Base-by-base conservation (phyloP, 2,329 filamentous ascomycete species). In the Fusarium dlaminii region DNA sequence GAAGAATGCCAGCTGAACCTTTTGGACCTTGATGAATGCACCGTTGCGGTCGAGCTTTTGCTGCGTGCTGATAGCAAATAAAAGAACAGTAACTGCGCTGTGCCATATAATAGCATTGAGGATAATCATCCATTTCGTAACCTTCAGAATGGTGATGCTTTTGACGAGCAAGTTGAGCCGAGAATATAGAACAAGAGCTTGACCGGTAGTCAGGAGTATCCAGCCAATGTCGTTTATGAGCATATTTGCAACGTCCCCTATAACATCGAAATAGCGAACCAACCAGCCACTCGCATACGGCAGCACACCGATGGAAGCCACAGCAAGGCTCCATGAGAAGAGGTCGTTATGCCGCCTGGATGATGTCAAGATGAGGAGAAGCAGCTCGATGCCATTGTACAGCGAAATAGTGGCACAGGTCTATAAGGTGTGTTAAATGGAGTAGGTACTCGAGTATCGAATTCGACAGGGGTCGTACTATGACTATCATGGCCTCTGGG, bases 171-270 rank as follows among this genome's bases (percentile, higher is more conserved):
- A 51, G 45, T 63, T 65, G 29, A 74, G 68, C 42, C 72, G 72
- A 37, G 72, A 74, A 56, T 74, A 75, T 8, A 75, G 49, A 62
- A 74, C 72, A 34, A 74, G 43, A 29, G 72, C 59, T 40, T 74
- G 72, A 18, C 68, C 70, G n/a, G 72, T 75, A 29, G 70, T 70
- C 46, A 75, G 22, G 22, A 75, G 72, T 14, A 73, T 63, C 72
- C 72, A 75, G 34, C 72, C 72, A 17, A 74, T 56, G 34, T 72
- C 60, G 37, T 56, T 62, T 30, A 74, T 66, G 36, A 69, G 29
- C 39, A 66, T 56, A 18, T 52, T 45, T 29, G 60, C 56, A 24
- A 67, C 24, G 15, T 75, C 46, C 22, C 60, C 56, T 11, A 72
- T 34, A 18, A 70, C 22, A 39, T 73, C 54, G 15, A 75, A 71